Conservation (phyloP, 805 yeast species). For the Kazachstania viticola region DNA sequence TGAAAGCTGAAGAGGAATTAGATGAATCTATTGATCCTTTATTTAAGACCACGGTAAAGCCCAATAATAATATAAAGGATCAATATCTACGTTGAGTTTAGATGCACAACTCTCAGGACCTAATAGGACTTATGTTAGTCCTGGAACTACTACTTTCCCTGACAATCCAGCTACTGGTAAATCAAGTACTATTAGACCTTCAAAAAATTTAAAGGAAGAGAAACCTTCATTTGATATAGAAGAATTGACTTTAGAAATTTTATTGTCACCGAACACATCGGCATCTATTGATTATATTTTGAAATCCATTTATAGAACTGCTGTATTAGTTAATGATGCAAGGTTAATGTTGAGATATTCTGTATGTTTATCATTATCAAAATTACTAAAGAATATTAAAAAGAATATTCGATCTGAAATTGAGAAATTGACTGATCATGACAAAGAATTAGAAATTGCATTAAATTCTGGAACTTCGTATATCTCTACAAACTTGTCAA, state of each 20-base stretch:
- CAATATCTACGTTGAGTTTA: no score
- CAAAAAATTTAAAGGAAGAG: slow-evolving; percentile 3
- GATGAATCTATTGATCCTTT: slow-evolving; percentile 26
- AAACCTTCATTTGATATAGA: slow-evolving; percentile 4
- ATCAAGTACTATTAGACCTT: no score
- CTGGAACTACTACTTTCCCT: no score
- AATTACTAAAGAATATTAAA: slow-evolving; percentile 12
- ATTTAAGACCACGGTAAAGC: slow-evolving; percentile 5
- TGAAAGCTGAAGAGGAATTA: slow-evolving; percentile 12
- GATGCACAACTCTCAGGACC: neutral
- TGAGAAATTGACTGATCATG: slow-evolving; percentile 3
- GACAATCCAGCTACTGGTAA: no score
- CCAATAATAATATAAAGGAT: neutral
- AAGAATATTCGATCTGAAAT: slow-evolving; percentile 7
- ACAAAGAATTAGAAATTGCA: slow-evolving; percentile 1
- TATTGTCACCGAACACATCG: slow-evolving; percentile 44
- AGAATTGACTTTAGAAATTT: slow-evolving; percentile 41
- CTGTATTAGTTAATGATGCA: slow-evolving; percentile 51
- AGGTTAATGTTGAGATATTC: slow-evolving; percentile 37
- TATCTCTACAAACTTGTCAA: no score
- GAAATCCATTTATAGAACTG: slow-evolving; percentile 49
- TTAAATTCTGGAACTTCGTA: neutral
- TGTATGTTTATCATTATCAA: slow-evolving; percentile 24
- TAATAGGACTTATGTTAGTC: neutral
- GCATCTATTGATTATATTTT: slow-evolving; percentile 45